A percentile compares a stretch with the other conserved stretches of the same genome.
phyloP scores from a whole-genome alignment of 73 alveolate genomes.

The Paramecium octaurelia region DNA sequence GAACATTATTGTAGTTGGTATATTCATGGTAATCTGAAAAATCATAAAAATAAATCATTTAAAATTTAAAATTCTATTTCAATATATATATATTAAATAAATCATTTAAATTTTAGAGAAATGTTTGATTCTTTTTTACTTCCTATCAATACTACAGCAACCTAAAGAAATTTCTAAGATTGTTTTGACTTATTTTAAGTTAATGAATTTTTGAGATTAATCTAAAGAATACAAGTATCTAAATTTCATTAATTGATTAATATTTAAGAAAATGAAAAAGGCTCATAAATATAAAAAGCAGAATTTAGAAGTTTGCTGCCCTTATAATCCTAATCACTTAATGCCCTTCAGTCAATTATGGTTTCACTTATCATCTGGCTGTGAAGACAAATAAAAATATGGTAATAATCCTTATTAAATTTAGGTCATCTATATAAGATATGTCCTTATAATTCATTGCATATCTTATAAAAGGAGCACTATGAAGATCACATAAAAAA shows the following conservation, averaged over 20 bases:
- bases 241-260: not conserved
- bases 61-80: not conserved
- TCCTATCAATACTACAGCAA: not conserved
- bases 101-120: not conserved
- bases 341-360: not conserved
- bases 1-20: not conserved
- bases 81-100: too few relatives aligned
- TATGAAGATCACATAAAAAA: not conserved
- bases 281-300: not conserved
- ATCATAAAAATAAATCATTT: not conserved
- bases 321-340: not conserved
- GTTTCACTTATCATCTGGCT: not conserved
- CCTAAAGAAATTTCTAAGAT: not conserved
- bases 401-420: not conserved
- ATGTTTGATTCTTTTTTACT: not conserved
- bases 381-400: not conserved
- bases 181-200: not conserved
- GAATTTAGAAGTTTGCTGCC: not conserved
- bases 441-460: not conserved
- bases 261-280: not conserved
- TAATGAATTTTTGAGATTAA: not conserved
- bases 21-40: not conserved
- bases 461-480: not conserved
- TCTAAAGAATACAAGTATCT: not conserved
- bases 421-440: not conserved